These are phyloP conservation scores for Rasamsonia emersonii DNA, from an alignment of 2,329 filamentous ascomycete species.

Conservation along the genomic window DNA sequence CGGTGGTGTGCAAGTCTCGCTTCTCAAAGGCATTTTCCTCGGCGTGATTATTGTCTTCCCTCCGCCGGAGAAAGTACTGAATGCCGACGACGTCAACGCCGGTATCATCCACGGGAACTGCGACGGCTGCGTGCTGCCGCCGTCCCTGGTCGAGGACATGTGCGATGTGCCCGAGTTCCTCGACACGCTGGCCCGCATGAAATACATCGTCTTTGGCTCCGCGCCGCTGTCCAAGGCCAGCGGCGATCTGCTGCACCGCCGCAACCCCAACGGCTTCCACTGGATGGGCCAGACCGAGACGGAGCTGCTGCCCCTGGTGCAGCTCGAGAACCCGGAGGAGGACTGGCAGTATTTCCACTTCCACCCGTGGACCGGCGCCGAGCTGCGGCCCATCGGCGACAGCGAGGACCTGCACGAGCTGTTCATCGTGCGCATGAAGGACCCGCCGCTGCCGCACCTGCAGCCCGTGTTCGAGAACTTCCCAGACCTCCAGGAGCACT, in stretches of 20 bases:
- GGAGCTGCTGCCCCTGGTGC: slow-evolving; percentile 3
- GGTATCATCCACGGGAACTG: no score
- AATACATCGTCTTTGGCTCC: slow-evolving; percentile 4
- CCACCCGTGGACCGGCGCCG: neutral
- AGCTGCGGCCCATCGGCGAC: neutral
- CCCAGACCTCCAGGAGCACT: slow-evolving; percentile 4
- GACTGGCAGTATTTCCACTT: slow-evolving; percentile 1
- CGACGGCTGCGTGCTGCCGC: slow-evolving; percentile 5
- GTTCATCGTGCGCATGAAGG: slow-evolving; percentile 2
- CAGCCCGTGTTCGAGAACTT: slow-evolving; percentile 6
- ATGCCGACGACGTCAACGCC: no score
- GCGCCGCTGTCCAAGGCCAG: slow-evolving; percentile 2
- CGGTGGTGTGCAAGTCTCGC: neutral
- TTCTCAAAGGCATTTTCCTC: slow-evolving; percentile 1
- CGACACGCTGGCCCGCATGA: slow-evolving; percentile 2
- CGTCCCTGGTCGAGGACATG: slow-evolving; percentile 5
- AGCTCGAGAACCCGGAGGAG: neutral
- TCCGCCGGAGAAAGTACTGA: no score
- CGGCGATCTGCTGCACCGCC: slow-evolving; percentile 5
- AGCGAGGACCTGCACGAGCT: slow-evolving; percentile 4
- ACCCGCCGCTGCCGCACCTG: neutral
- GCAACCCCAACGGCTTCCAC: no score
- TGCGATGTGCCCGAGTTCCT: slow-evolving; percentile 2
- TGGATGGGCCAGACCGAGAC: no score
- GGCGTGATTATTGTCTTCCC: slow-evolving; percentile 1